Evolutionary conservation across 2,329 filamentous ascomycete species (phyloP), one percentile per base, ranked within the genome.

Genomic region (Diaporthe citri): DNA sequence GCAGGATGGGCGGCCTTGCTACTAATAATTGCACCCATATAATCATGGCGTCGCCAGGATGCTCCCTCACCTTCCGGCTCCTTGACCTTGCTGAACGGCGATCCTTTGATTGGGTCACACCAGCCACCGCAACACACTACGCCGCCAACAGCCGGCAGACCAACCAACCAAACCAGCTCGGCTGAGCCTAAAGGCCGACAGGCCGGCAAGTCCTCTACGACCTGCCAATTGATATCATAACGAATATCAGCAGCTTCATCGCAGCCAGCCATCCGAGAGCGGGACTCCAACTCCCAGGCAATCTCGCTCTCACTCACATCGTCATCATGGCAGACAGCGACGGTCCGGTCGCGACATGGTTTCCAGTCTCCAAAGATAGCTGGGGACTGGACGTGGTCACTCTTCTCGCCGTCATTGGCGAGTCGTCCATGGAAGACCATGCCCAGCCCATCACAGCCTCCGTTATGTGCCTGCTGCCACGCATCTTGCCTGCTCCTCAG

Each of bases 301-400:
- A 39, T 52, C 46, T 52, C 64, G 46, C 64, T 67, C 67, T 43
- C 64, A 39, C 34, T 31, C n/a, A 31, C 48, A 12, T 17, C 12
- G 3, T 52, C 59, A 59, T 36, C 74, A 82, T 83, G 81, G 73
- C 81, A 48, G 76, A 77, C 52, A 76, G 70, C 46, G 43, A 57
- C 46, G 39, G 28, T 39, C 62, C 71, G 28, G 36, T 34, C n/a
- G 74, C 64, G 15, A 48, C 56, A 77, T 88, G 86, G 86, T 88
- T 88, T 75, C 86, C 88, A 10, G 80, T 80, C 46, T 82, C 82
- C 73, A 82, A 81, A 51, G 80, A 81, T 10, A 84, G 83, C 60
- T 92, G 90, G 89, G 86, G 87, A 39, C 86, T 92, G 60, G 90
- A 92, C 78, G 89, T 91, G 60, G 90, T 92, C 74, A 90, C 89